These are phyloP conservation scores for Oenanthe sinensis DNA, from an alignment of 129 eudicot species.

Conservation along the genomic window DNA sequence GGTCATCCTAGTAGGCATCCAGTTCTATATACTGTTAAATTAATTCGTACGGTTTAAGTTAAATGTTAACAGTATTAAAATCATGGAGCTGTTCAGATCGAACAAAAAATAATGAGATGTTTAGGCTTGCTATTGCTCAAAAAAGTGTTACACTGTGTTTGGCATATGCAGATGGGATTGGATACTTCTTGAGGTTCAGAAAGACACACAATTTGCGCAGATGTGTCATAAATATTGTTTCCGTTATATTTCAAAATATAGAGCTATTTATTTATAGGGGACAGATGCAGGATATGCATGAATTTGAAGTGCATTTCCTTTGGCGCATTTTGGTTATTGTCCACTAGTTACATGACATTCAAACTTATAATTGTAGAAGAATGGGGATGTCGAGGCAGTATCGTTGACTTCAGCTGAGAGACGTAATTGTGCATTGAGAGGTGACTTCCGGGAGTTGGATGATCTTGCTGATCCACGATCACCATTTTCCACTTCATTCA, in stretches of 20 bases:
- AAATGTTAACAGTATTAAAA: neutral
- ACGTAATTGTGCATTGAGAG: constrained; percentile 25
- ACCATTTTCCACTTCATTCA: constrained; percentile 48
- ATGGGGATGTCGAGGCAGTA: constrained; percentile 13
- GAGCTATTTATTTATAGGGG: neutral
- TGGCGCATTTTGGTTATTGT: neutral
- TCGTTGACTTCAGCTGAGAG: constrained; percentile 13
- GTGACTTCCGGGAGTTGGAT: constrained; percentile 55
- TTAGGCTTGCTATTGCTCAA: neutral
- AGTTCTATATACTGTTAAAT: neutral
- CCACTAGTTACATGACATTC: neutral
- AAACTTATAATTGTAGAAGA: constrained; percentile 21
- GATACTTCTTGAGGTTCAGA: constrained; percentile 39
- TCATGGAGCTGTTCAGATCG: neutral
- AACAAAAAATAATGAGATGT: neutral
- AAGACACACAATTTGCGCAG: constrained; percentile 15
- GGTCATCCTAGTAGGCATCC: neutral
- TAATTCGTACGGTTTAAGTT: neutral
- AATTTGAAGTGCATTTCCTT: neutral
- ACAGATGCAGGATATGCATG: neutral
- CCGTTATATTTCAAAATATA: neutral
- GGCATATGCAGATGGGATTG: constrained; percentile 39
- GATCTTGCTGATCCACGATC: constrained; percentile 50
- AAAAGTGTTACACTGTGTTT: neutral
- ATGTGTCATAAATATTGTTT: neutral